A percentile compares a stretch with the other conserved stretches of the same genome.
phyloP scores from a whole-genome alignment of 352 stramenopile genomes.

The Pythium plurisporium region DNA sequence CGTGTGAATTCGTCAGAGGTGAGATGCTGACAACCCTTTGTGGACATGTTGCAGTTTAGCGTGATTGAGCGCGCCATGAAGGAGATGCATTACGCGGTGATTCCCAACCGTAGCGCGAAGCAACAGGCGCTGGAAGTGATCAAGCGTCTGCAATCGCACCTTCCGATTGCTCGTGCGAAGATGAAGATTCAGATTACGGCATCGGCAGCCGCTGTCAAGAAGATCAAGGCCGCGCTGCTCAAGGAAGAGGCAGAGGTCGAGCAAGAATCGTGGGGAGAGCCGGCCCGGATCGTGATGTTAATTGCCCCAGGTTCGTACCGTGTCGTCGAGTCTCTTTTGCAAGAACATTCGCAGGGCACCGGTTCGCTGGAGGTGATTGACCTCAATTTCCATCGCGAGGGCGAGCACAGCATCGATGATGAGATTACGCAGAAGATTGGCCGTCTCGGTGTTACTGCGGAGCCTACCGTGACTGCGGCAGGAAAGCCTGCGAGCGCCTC shows the following conservation, averaged over 20 bases:
- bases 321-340: constrained; percentile 64
- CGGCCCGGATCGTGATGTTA: constrained; percentile 57
- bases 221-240: constrained; percentile 54
- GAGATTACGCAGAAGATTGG: constrained; percentile 88
- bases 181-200: constrained; percentile 93
- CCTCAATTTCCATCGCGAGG: constrained; percentile 90
- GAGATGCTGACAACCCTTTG: no score
- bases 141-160: constrained; percentile 88
- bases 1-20: background rate
- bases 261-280: constrained; percentile 55
- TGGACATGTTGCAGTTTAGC: constrained; percentile 70
- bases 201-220: constrained; percentile 35
- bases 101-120: constrained; percentile 94
- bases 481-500: constrained; percentile 1
- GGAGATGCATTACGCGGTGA: constrained; percentile 93
- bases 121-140: constrained; percentile 97
- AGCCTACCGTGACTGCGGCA: constrained; percentile 3
- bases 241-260: constrained; percentile 66
- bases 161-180: constrained; percentile 95
- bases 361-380: constrained; percentile 90
- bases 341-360: constrained; percentile 42
- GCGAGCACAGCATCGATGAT: constrained; percentile 88
- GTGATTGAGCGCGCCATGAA: constrained; percentile 97
- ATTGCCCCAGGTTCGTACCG: constrained; percentile 78
- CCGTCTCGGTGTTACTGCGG: constrained; percentile 41